Conservation (phyloP, 2,329 filamentous ascomycete species). For the Didymella segeticola region DNA sequence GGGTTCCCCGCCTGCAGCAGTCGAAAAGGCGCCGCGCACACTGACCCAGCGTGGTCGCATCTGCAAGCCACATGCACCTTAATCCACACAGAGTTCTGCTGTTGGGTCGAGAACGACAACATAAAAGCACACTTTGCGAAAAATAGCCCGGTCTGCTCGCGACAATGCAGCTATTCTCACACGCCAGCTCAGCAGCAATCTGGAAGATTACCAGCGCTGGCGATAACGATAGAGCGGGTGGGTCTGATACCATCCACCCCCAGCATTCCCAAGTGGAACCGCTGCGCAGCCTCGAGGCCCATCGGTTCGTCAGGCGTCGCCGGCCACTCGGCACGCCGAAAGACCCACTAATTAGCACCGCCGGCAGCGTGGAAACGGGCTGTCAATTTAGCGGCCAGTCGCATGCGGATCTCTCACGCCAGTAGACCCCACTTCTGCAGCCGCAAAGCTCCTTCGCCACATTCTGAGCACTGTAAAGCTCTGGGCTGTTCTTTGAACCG, state of each 20-base stretch:
- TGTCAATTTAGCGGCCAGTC: slow-evolving; percentile 29
- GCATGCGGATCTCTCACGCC: slow-evolving; percentile 29
- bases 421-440: slow-evolving; percentile 25
- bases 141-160: slow-evolving; percentile 13
- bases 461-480: slow-evolving; percentile 15
- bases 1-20: slow-evolving; percentile 33
- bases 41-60: slow-evolving; percentile 32
- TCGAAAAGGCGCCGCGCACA: slow-evolving; percentile 41
- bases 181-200: slow-evolving; percentile 8
- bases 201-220: not conserved
- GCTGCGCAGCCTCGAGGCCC: slow-evolving; percentile 3
- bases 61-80: slow-evolving; percentile 43
- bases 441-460: slow-evolving; percentile 26
- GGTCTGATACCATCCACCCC: slow-evolving; percentile 16
- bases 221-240: slow-evolving; percentile 23
- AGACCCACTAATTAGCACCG: slow-evolving; percentile 16
- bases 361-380: slow-evolving; percentile 38
- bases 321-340: slow-evolving; percentile 19
- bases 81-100: slow-evolving; percentile 24
- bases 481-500: slow-evolving; percentile 15
- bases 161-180: slow-evolving; percentile 12
- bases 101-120: slow-evolving; percentile 26
- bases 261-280: slow-evolving; percentile 19
- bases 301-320: slow-evolving; percentile 16
- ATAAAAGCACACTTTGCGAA: slow-evolving; percentile 17